phyloP scores from a whole-genome alignment of 140 eudicot species.

The Bidens hawaiensis region DNA sequence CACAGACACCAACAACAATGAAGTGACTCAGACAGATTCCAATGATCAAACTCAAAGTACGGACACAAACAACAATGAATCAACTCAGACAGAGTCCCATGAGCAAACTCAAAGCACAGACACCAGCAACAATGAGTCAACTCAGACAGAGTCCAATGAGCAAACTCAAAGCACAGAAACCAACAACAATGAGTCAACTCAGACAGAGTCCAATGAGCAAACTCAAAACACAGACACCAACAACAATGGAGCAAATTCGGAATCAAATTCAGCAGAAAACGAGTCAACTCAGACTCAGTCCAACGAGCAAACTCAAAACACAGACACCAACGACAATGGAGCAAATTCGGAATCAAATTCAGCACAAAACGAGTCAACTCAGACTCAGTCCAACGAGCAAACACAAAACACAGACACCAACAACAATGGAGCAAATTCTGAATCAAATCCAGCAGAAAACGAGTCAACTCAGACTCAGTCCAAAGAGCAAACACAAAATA shows the following conservation, averaged over 20 bases:
- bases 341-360: slow-evolving; percentile 14
- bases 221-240: too few species aligned
- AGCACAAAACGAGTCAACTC: slow-evolving; percentile 26
- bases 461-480: slow-evolving; percentile 21
- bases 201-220: too few species aligned
- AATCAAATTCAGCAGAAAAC: too few species aligned
- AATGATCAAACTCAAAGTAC: too few species aligned
- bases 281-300: too few species aligned
- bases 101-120: slow-evolving; percentile 17
- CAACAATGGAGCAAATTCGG: too few species aligned
- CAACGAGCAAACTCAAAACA: too few species aligned
- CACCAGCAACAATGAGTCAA: slow-evolving; percentile 18
- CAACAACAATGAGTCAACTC: too few species aligned
- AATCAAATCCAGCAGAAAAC: slow-evolving; percentile 30
- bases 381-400: slow-evolving; percentile 10
- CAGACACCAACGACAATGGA: slow-evolving; percentile 14
- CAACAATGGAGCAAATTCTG: slow-evolving; percentile 24
- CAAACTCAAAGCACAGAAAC: slow-evolving; percentile 24
- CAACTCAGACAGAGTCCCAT: slow-evolving; percentile 7
- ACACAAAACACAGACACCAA: slow-evolving; percentile 16
- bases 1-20: slow-evolving; percentile 13
- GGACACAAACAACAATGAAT: too few species aligned
- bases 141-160: slow-evolving; percentile 20
- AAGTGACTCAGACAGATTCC: too few species aligned
- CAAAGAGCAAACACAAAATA: slow-evolving; percentile 19